Percentiles rank a stretch among this genome's conserved stretches.
These are phyloP conservation scores for Teunomyces lycoperdinae DNA, from an alignment of 805 yeast genomes.

Conservation along the genomic window DNA sequence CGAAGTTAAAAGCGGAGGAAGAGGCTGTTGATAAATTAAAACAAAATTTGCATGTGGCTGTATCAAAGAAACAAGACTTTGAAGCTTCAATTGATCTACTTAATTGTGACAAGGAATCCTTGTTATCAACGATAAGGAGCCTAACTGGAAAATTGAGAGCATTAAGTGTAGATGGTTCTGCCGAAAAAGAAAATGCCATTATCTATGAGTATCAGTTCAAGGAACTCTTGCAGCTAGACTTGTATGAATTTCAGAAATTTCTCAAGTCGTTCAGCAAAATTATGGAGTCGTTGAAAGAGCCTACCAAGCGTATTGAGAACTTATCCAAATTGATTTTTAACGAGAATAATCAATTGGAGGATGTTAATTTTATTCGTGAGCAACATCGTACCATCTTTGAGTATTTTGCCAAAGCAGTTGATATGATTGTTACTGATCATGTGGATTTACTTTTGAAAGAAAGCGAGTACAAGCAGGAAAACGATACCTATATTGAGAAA, in stretches of 20 bases:
- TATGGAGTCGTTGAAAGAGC: slow-evolving; percentile 63
- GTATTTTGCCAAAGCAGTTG: slow-evolving; percentile 60
- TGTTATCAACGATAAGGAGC: slow-evolving; percentile 35
- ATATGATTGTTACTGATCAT: slow-evolving; percentile 57
- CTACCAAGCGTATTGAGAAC: slow-evolving; percentile 48
- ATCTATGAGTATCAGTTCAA: slow-evolving; percentile 42
- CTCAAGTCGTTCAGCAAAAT: slow-evolving; percentile 50
- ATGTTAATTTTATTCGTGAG: slow-evolving; percentile 21
- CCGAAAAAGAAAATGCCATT: slow-evolving; percentile 13
- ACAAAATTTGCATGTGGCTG: slow-evolving; percentile 37
- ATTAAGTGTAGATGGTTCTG: slow-evolving; percentile 15
- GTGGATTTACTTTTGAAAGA: slow-evolving; percentile 38
- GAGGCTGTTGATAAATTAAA: slow-evolving; percentile 28
- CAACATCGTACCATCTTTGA: slow-evolving; percentile 46
- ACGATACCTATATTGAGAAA: slow-evolving; percentile 20
- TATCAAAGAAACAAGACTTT: slow-evolving; percentile 45
- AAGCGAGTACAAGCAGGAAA: slow-evolving; percentile 19
- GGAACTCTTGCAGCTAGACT: slow-evolving; percentile 39
- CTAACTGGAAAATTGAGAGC: slow-evolving; percentile 38
- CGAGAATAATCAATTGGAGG: slow-evolving; percentile 6
- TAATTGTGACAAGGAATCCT: slow-evolving; percentile 33
- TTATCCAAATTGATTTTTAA: slow-evolving; percentile 26
- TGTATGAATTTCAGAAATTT: slow-evolving; percentile 48
- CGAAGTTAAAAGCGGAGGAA: slow-evolving; percentile 12
- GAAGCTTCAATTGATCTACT: slow-evolving; percentile 30